Conservation (phyloP, 305 asterid species). For the Nicotiana rustica region DNA sequence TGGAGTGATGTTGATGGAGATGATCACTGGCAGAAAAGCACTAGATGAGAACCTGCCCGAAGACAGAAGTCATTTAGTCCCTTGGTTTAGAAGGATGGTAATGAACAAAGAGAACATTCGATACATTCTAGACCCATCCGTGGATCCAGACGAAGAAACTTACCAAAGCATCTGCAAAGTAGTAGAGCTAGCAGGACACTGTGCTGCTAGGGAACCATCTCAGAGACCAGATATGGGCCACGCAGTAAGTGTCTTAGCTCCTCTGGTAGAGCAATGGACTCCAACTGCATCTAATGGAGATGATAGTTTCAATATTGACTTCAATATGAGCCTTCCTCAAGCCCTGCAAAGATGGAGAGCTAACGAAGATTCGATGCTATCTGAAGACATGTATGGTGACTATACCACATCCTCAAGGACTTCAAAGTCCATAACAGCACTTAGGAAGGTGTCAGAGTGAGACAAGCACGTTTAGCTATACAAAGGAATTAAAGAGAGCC, state of each 20-base stretch:
- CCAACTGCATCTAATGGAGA: slow-evolving; percentile 49
- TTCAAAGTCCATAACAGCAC: slow-evolving; percentile 23
- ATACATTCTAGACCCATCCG: slow-evolving; percentile 56
- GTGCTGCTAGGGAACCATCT: slow-evolving; percentile 74
- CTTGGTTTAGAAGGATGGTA: slow-evolving; percentile 69
- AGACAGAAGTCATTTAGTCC: slow-evolving; percentile 63
- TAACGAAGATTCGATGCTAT: slow-evolving; percentile 44
- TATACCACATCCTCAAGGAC: not conserved
- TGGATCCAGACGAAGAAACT: slow-evolving; percentile 59
- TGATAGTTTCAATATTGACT: slow-evolving; percentile 49
- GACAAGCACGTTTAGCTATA: not conserved
- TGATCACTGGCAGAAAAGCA: slow-evolving; percentile 74
- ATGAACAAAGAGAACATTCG: slow-evolving; percentile 51
- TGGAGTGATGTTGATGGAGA: slow-evolving; percentile 91
- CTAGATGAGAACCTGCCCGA: slow-evolving; percentile 75
- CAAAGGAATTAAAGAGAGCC: not conserved
- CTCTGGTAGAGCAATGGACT: slow-evolving; percentile 77
- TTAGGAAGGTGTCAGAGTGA: not conserved
- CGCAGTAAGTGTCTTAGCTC: slow-evolving; percentile 66
- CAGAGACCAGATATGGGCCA: slow-evolving; percentile 88
- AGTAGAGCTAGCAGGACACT: slow-evolving; percentile 79
- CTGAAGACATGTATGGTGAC: slow-evolving; percentile 14
- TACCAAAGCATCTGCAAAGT: slow-evolving; percentile 61
- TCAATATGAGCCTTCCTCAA: slow-evolving; percentile 64
- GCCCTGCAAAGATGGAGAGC: slow-evolving; percentile 76